Evolutionary conservation across 169 alveolate species (phyloP).

Genomic region (Pseudocohnilembus persalinus): DNA sequence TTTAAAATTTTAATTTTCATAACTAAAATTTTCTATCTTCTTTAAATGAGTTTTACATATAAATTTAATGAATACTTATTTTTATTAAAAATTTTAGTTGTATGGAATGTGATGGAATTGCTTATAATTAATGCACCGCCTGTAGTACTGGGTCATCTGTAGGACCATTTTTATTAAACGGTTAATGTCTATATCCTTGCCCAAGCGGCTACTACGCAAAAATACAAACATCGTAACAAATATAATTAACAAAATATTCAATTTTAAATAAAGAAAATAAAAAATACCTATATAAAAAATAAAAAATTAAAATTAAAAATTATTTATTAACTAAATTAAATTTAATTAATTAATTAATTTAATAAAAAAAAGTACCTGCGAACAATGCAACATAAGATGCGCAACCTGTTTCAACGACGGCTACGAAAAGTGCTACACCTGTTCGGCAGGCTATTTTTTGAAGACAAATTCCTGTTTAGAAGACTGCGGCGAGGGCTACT

Average conservation of each 20-base stretch:
- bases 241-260: no score
- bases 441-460: neutral
- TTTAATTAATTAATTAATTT: no score
- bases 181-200: neutral
- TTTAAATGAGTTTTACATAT: no score
- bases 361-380: neutral
- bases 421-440: neutral
- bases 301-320: no score
- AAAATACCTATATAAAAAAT: no score
- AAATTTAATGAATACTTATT: no score
- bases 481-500: neutral
- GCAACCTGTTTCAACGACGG: neutral
- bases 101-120: neutral
- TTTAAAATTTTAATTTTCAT: no score
- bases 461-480: neutral
- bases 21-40: no score
- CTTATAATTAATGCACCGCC: neutral
- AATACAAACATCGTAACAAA: no score
- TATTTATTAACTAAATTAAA: no score
- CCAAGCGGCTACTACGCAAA: neutral
- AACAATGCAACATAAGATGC: neutral
- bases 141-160: neutral
- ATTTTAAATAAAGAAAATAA: no score
- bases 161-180: neutral
- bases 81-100: neutral